Evolutionary conservation across 441 rosid genomes (phyloP).

Genomic region (Kokia cookei): DNA sequence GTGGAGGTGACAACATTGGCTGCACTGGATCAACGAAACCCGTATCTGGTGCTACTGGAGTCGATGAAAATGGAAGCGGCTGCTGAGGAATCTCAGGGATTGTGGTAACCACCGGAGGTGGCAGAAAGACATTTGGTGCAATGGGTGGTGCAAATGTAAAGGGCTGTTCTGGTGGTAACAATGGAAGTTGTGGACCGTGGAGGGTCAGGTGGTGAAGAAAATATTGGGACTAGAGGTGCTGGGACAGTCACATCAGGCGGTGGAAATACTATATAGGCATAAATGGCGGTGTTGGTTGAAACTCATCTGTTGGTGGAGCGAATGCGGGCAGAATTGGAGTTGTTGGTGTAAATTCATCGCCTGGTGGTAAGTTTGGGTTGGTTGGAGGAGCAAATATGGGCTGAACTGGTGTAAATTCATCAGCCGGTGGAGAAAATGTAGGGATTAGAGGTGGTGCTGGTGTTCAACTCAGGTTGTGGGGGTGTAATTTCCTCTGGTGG

Average conservation of each 20-base stretch:
- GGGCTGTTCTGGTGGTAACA: conserved; percentile 19
- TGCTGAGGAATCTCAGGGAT: conserved; percentile 14
- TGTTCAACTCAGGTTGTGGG: background rate
- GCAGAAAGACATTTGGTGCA: conserved; percentile 15
- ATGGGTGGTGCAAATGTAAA: conserved; percentile 18
- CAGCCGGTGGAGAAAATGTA: conserved; percentile 1
- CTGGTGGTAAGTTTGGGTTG: background rate
- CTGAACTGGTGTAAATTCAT: conserved; percentile 14
- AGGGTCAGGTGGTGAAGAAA: conserved; percentile 21
- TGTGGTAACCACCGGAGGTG: conserved; percentile 25
- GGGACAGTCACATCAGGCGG: conserved; percentile 15
- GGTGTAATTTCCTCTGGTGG: conserved; percentile 15
- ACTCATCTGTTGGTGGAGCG: conserved; percentile 11
- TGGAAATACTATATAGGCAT: conserved; percentile 14
- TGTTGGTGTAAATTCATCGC: background rate
- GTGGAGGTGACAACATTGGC: conserved; percentile 1
- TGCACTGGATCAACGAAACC: conserved; percentile 6
- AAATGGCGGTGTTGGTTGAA: conserved; percentile 24
- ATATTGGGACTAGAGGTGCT: conserved; percentile 10
- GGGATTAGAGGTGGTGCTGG: conserved; percentile 10
- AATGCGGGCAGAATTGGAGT: conserved; percentile 1
- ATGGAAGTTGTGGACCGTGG: conserved; percentile 5
- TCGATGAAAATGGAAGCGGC: conserved; percentile 9
- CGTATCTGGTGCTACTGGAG: conserved; percentile 5
- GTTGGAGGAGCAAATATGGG: conserved; percentile 19